Evolutionary conservation across 2,329 filamentous ascomycete species (phyloP).

Genomic region (Xylaria polymorpha): DNA sequence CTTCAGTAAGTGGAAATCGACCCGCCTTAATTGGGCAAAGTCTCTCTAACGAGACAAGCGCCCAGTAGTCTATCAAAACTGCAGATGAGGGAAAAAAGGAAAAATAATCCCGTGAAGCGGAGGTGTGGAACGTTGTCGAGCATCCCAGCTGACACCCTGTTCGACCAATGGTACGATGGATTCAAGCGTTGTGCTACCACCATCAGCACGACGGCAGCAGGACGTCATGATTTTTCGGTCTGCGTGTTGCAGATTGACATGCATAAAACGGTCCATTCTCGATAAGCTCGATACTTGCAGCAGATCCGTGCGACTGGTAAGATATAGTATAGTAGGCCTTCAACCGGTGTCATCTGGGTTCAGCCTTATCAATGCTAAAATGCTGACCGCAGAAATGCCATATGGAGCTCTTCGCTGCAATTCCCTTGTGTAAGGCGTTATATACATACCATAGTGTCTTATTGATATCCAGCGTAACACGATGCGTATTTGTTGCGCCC

Average conservation of each 20-base stretch:
- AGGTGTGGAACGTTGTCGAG: background rate
- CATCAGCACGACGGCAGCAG: constrained; percentile 2
- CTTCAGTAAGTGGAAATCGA: background rate
- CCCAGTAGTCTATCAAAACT: background rate
- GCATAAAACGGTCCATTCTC: background rate
- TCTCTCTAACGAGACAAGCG: background rate
- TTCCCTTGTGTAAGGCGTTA: background rate
- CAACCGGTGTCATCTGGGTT: background rate
- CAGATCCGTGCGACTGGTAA: background rate
- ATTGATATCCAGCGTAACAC: too few relatives aligned
- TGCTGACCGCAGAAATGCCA: background rate
- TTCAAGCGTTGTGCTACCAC: background rate
- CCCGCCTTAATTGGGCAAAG: background rate
- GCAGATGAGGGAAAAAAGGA: background rate
- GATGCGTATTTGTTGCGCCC: too few relatives aligned
- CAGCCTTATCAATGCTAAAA: background rate
- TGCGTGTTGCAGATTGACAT: constrained; percentile 4
- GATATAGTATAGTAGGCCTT: background rate
- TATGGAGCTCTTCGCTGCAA: background rate
- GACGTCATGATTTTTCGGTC: background rate
- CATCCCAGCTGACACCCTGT: constrained; percentile 3
- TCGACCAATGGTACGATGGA: constrained; percentile 5
- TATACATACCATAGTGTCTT: too few relatives aligned
- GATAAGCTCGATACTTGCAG: background rate
- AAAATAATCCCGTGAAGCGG: background rate